Conservation (phyloP, 2,329 filamentous ascomycete genomes). For the Aspergillus oerlinghausenensis region DNA sequence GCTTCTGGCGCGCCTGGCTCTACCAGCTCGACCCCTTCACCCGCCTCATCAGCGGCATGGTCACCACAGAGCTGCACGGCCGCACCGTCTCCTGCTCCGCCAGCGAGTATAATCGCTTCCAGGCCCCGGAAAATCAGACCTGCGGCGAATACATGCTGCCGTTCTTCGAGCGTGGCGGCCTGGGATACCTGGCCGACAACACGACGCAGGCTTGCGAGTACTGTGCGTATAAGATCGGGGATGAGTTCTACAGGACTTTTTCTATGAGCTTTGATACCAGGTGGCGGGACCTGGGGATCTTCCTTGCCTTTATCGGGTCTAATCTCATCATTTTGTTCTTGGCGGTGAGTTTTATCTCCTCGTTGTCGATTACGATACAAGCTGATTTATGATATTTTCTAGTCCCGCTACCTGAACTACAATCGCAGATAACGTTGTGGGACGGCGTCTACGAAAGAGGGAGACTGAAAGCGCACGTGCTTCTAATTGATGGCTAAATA, state of each 20-base stretch:
- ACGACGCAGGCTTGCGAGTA: constrained; percentile 67
- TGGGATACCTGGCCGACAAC: constrained; percentile 67
- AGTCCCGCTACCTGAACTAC: constrained; percentile 45
- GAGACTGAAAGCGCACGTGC: not conserved
- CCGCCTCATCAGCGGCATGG: constrained; percentile 72
- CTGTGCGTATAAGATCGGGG: constrained; percentile 74
- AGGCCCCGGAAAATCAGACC: constrained; percentile 58
- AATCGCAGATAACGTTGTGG: constrained; percentile 36
- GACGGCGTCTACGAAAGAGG: not conserved
- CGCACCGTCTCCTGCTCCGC: constrained; percentile 57
- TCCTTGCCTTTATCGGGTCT: constrained; percentile 67
- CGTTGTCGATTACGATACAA: not conserved
- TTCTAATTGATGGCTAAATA: not conserved
- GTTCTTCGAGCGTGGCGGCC: constrained; percentile 65
- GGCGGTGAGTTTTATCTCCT: constrained; percentile 42
- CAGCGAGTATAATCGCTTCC: constrained; percentile 64
- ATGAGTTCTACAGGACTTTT: constrained; percentile 71
- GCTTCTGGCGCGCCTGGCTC: constrained; percentile 74
- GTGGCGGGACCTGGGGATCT: constrained; percentile 82
- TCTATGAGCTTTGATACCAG: constrained; percentile 62
- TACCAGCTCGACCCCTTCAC: constrained; percentile 83
- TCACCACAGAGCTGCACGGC: constrained; percentile 70
- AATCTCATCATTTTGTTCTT: constrained; percentile 65
- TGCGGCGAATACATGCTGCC: constrained; percentile 71
- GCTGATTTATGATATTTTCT: not conserved